Base-by-base conservation (phyloP, 108 stramenopile species). In the Fragilariopsis cylindrus region DNA sequence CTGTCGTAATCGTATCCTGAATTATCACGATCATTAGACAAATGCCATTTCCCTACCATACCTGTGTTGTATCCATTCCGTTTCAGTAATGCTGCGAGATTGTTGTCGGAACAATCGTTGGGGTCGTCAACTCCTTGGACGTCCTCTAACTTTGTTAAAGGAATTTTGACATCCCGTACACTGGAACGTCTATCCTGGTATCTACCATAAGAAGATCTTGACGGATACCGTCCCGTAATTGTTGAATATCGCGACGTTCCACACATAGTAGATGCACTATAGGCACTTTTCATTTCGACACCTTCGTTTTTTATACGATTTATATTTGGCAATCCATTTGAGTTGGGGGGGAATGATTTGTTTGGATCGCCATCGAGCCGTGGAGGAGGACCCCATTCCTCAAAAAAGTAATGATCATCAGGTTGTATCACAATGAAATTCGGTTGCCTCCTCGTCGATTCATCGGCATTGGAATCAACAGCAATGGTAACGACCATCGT, bases 401-500 rank as follows among this genome's bases (percentile, higher is more conserved):
- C 65, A 21, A 75, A 78, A 71, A 81, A 84, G 3, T 60, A 48
- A 19, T 77, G 41, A 50, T 84, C 83, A 54, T 84, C 83, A 3
- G 83, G 83, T 81, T 84, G 83, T 46, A 84, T 80, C 39, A 84
- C 55, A 48, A 84, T 84, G 72, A 84, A 48, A 60, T 84, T 84
- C n/a, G 67, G 65, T 7, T 4, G 58, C 58, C 11, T 60, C 19
- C 15, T 11, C 4, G 15, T n/a, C 44, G 5, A 11, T 41, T 13
- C 39, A 4, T 11, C 44, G 8, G 11, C 65, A 4, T 5, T 39
- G 15, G 46, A 65, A 8, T 15, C 7, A 46, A 44, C 65, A 46
- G 44, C 45, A 45, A 65, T 19, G 13, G 2, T 30, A 30, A 30
- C 2, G 30, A 30, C 30, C 30, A 30, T 30, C 30, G 30, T 30